phyloP scores from a whole-genome alignment of 2,329 filamentous ascomycete genomes.

The Trichoderma atrobrunneum region DNA sequence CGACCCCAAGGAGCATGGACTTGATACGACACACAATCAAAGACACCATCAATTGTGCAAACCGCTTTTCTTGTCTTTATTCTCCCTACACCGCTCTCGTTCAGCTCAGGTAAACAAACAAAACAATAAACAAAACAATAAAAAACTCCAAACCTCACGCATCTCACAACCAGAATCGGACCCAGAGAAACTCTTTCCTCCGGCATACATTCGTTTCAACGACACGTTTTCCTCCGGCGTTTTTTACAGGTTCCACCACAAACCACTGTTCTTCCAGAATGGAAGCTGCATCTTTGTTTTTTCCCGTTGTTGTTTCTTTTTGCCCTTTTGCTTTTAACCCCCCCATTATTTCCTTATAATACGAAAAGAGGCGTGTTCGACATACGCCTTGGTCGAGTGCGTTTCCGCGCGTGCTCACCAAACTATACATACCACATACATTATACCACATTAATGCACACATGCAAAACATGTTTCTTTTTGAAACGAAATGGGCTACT shows the following conservation, averaged over 20 bases:
- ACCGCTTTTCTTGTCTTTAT: neutral
- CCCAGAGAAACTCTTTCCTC: neutral
- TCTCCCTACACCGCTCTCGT: neutral
- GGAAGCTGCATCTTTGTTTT: constrained; percentile 5
- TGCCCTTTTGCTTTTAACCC: neutral
- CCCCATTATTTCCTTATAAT: neutral
- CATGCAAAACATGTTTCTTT: constrained; percentile 15
- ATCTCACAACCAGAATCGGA: neutral
- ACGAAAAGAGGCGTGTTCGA: neutral
- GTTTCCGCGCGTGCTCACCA: neutral
- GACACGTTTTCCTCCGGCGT: constrained; percentile 12
- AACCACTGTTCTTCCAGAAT: constrained; percentile 8
- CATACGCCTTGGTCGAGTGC: constrained; percentile 4
- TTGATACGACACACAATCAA: neutral
- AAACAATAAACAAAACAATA: neutral
- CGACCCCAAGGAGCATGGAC: neutral
- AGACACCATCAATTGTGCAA: neutral
- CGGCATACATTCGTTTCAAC: constrained; percentile 7
- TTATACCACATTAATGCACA: constrained; percentile 22
- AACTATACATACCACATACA: constrained; percentile 4
- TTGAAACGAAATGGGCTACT: constrained; percentile 13
- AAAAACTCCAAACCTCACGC: neutral
- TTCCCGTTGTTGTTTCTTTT: neutral
- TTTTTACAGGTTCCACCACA: neutral
- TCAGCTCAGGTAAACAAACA: neutral